Evolutionary conservation across 805 yeast species (phyloP).

Genomic region (Candida maltosa): DNA sequence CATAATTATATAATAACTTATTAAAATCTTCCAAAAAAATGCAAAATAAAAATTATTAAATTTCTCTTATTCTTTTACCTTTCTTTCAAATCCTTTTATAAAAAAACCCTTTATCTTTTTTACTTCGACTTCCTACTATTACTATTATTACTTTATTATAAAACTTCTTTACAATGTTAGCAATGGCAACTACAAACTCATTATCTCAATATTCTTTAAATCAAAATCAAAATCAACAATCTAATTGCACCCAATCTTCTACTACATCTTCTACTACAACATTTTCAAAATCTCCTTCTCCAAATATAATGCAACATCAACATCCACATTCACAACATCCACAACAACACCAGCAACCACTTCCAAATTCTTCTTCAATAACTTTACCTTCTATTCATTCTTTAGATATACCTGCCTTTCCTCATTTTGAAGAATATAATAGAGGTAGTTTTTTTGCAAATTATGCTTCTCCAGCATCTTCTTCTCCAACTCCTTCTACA

Average conservation of each 20-base stretch:
- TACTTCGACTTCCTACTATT: too few species aligned
- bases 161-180: too few species aligned
- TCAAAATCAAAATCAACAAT: too few species aligned
- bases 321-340: conserved; percentile 1
- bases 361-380: conserved; percentile 5
- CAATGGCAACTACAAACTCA: conserved; percentile 4
- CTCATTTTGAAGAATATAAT: conserved; percentile 5
- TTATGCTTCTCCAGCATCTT: conserved; percentile 4
- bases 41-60: too few species aligned
- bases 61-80: too few species aligned
- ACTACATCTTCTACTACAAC: conserved; percentile 2
- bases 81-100: too few species aligned
- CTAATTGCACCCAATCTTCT: background rate
- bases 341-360: background rate
- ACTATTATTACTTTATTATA: too few species aligned
- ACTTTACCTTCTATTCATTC: conserved; percentile 30
- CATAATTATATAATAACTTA: too few species aligned
- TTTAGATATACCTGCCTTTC: conserved; percentile 27
- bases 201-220: conserved; percentile 5
- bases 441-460: background rate
- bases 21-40: too few species aligned
- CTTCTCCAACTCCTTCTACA: background rate
- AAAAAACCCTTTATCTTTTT: too few species aligned
- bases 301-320: background rate
- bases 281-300: conserved; percentile 1